Conservation (phyloP, 306 rosid genomes). For the Castanea sativa region DNA sequence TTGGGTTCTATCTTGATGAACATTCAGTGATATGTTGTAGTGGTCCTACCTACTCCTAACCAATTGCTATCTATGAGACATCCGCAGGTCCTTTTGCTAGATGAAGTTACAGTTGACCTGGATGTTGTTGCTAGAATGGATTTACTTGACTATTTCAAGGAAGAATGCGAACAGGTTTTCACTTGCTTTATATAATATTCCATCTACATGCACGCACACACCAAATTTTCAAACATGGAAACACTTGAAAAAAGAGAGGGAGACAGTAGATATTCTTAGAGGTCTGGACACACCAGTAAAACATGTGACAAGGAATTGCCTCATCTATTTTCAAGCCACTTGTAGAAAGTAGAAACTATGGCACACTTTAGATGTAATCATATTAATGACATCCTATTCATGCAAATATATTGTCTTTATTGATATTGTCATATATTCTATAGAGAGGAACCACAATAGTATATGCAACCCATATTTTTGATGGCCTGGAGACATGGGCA, state of each 20-base stretch:
- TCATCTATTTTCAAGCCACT: neutral
- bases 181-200: constrained; percentile 5
- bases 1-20: neutral
- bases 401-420: no score
- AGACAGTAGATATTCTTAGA: neutral
- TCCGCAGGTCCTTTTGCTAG: constrained; percentile 86
- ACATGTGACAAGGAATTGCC: neutral
- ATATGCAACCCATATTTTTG: constrained; percentile 97
- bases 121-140: constrained; percentile 95
- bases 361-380: neutral
- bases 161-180: constrained; percentile 95
- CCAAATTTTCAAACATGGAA: constrained; percentile 15
- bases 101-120: constrained; percentile 94
- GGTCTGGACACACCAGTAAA: neutral
- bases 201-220: constrained; percentile 17
- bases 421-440: constrained; percentile 15
- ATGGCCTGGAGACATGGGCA: constrained; percentile 98
- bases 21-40: neutral
- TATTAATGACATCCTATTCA: neutral
- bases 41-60: neutral
- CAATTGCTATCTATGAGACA: neutral
- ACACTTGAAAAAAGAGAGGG: neutral
- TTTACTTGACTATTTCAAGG: constrained; percentile 77
- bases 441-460: constrained; percentile 90
- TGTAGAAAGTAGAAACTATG: neutral